Evolutionary conservation across 768 basidiomycete genomes (phyloP), one percentile per base, ranked within the genome.

Genomic region (Sporobolomyces phaffii): DNA sequence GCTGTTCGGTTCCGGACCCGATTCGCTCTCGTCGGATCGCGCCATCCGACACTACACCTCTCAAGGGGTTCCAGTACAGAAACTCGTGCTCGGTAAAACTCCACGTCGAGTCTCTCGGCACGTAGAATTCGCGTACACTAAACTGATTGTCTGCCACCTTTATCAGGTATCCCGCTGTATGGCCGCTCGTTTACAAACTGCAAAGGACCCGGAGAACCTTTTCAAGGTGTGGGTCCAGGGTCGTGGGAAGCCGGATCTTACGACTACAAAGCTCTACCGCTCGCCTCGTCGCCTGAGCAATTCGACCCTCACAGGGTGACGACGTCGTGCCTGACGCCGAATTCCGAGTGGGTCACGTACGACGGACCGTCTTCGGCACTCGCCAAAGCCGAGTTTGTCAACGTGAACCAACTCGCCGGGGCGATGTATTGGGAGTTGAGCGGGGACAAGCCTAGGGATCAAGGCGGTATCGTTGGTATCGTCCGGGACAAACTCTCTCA

Each of bases 381-480:
- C 57, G 82, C 83, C 82, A 92, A 93, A 77, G 90, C 88, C 18
- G 70, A 74, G 64, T 97, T 87, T 80, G 91, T 98, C 75, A 80
- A 80, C 73, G 81, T 83, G 40, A 83, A 87, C 75, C 83, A 84
- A 0, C 79, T 98, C 6, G 90, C 89, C 9, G 96, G 96, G 0
- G 88, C 87, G 61, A 99, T 99, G 96, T 81, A 74, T 72, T 91
- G 90, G 90, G 90, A 93, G 77, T 80, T 94, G 45, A 88, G 87
- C 72, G 91, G 90, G 3, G 94, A 97, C 79, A 90, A 91, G 76
- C 84, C 84, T 2, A 79, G 79, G 7, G 72, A 77, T 11, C 87
- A 79, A 2, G 89, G 89, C 3, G 91, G 91, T 77, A 81, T 82
- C 5, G 84, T 87, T 70, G 83, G 85, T 34, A 86, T 83, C n/a